These are phyloP conservation scores for Pachyrhizus erosus DNA, from an alignment of 306 rosid species.

Conservation along the genomic window DNA sequence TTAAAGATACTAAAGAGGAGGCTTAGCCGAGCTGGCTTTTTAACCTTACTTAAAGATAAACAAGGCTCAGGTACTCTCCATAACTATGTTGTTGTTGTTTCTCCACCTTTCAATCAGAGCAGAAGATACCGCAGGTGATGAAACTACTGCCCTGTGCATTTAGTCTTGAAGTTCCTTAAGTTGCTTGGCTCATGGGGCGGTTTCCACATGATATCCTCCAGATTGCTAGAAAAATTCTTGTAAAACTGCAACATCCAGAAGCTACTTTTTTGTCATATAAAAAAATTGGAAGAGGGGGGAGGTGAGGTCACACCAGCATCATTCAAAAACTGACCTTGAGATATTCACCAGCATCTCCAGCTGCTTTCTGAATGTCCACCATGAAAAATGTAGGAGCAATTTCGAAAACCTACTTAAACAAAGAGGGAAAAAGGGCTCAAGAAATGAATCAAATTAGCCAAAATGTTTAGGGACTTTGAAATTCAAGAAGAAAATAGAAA, in stretches of 20 bases:
- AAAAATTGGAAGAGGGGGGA: neutral
- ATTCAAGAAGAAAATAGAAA: slow-evolving; percentile 23
- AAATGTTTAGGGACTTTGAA: neutral
- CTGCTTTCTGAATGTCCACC: slow-evolving; percentile 91
- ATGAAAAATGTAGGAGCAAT: slow-evolving; percentile 84
- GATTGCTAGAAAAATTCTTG: slow-evolving; percentile 79
- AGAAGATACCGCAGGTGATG: slow-evolving; percentile 8
- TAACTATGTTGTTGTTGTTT: neutral
- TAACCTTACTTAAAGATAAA: slow-evolving; percentile 13
- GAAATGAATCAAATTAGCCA: neutral
- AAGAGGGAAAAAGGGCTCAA: slow-evolving; percentile 8
- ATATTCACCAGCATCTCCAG: slow-evolving; percentile 83
- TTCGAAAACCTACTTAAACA: slow-evolving; percentile 68
- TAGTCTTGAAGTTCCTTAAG: slow-evolving; percentile 58
- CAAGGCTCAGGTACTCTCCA: neutral
- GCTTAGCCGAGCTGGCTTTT: slow-evolving; percentile 23
- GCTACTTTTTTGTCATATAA: neutral
- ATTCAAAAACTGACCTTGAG: slow-evolving; percentile 67
- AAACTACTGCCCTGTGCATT: slow-evolving; percentile 63
- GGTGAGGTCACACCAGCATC: slow-evolving; percentile 6
- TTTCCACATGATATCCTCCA: slow-evolving; percentile 93
- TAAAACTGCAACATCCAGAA: slow-evolving; percentile 62
- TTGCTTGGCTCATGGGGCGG: slow-evolving; percentile 71
- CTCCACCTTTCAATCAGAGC: neutral
- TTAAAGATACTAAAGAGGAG: slow-evolving; percentile 22